Conservation (phyloP, 345 rosid species). For the Acer saccharum region DNA sequence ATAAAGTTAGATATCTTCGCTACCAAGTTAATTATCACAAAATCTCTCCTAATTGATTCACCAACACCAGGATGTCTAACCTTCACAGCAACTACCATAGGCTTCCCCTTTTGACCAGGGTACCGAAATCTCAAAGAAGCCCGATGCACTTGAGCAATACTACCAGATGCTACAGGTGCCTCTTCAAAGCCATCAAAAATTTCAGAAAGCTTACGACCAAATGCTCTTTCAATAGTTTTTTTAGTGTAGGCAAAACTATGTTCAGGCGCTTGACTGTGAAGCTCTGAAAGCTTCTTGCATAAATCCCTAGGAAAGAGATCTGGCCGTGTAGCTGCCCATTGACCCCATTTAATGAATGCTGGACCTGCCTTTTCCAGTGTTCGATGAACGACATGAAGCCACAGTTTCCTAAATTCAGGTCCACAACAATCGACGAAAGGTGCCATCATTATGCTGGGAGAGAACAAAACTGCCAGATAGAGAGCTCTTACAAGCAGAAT, state of each 20-base stretch:
- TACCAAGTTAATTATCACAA: conserved; percentile 68
- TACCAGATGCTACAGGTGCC: conserved; percentile 93
- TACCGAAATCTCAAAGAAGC: conserved; percentile 78
- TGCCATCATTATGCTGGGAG: conserved; percentile 79
- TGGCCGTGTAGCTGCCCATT: conserved; percentile 98
- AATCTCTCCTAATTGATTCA: conserved; percentile 88
- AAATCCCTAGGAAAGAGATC: conserved; percentile 91
- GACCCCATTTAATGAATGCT: conserved; percentile 99
- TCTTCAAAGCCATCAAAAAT: conserved; percentile 91
- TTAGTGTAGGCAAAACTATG: conserved; percentile 88
- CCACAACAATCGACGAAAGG: conserved; percentile 69
- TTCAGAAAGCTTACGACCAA: conserved; percentile 85
- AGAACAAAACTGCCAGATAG: conserved; percentile 65
- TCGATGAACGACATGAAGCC: conserved; percentile 73
- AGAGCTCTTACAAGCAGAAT: conserved; percentile 68
- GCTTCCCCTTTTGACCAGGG: conserved; percentile 72
- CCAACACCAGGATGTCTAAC: conserved; percentile 99
- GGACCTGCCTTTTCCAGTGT: conserved; percentile 92
- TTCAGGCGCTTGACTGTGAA: conserved; percentile 88
- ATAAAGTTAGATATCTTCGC: conserved; percentile 67
- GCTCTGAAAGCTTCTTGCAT: conserved; percentile 86
- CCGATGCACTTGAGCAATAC: conserved; percentile 97
- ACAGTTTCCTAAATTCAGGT: conserved; percentile 52
- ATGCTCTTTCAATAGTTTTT: conserved; percentile 79
- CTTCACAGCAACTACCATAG: conserved; percentile 88